Base-by-base conservation (phyloP, 73 alveolate genomes). In the Durusdinium trenchii region DNA sequence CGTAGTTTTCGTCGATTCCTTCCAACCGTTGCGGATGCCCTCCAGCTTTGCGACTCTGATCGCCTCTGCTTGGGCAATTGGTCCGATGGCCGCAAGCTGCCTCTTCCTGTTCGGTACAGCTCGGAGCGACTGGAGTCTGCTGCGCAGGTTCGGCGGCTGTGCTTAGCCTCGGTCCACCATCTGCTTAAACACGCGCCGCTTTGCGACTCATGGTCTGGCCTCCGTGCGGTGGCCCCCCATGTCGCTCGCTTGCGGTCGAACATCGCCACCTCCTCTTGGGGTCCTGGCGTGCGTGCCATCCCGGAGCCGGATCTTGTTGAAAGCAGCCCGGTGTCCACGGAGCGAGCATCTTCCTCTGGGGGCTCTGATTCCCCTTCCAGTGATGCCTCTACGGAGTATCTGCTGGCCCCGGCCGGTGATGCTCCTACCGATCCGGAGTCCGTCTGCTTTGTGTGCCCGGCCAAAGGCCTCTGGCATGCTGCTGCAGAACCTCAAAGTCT, bases 221-320 rank as follows among this genome's bases (percentile, higher is more conserved):
- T 84, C 48, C 94, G 94, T 7, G 94, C 94, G 38, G 94, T 84
- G 50, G 94, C 47, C 28, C 78, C 94, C 94, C 94, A 84, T 38
- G 12, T 84, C 16, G 76, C 28, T 26, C 64, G 75, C 35, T 38
- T 84, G 73, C 94, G 94, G 54, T 10, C 10, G 7, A 20, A n/a
- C 23, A 84, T 54, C 43, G 67, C 61, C 69, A 26, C 92, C 35
- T 82, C 92, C 30, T 50, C 92, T 46, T 82, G 92, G 92, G 73
- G 92, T 28, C 69, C 57, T 30, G 92, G 92, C 61, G 32, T 82
- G 32, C 47, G 36, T 46, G 26, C 92, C 46, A 35, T 82, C 47
- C 92, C 92, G 50, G 73, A 30, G 92, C 92, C 92, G 51, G 57
- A 48, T 30, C 73, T 82, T 48, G 73, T 45, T 4, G 61, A 46